Percentiles rank a stretch among this genome's conserved stretches.
These are phyloP conservation scores for Stromatinia cepivora DNA, from an alignment of 2,329 filamentous ascomycete species.

Conservation along the genomic window DNA sequence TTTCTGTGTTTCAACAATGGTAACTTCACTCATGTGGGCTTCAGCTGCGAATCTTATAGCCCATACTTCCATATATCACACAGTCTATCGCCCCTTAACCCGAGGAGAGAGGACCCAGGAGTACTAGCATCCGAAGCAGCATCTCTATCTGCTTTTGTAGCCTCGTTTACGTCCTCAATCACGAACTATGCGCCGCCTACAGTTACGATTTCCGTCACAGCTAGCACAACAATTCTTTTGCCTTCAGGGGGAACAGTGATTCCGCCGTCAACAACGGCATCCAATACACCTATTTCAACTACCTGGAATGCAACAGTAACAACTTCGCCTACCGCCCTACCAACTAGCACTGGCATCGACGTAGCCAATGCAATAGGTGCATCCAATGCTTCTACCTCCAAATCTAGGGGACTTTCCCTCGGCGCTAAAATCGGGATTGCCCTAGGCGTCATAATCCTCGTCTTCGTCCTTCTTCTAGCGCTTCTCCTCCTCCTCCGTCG, in stretches of 20 bases:
- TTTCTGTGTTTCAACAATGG: background rate
- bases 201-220: background rate
- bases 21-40: background rate
- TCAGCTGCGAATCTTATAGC: conserved; percentile 2
- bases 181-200: background rate
- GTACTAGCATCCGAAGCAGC: background rate
- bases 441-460: conserved; percentile 3
- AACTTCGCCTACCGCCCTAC: background rate
- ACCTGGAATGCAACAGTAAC: background rate
- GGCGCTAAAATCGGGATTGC: conserved; percentile 23
- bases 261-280: background rate
- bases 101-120: background rate
- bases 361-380: background rate
- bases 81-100: background rate
- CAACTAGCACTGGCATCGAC: background rate
- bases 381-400: background rate
- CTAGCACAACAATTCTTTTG: background rate
- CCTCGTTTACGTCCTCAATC: background rate
- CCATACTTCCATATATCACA: conserved; percentile 3
- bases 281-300: background rate
- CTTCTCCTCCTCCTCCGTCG: conserved; percentile 7
- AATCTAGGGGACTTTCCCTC: conserved; percentile 7
- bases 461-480: conserved; percentile 7
- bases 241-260: background rate
- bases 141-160: background rate